Conservation (phyloP, 2,329 filamentous ascomycete species). For the Reticulascus tulasneorum region DNA sequence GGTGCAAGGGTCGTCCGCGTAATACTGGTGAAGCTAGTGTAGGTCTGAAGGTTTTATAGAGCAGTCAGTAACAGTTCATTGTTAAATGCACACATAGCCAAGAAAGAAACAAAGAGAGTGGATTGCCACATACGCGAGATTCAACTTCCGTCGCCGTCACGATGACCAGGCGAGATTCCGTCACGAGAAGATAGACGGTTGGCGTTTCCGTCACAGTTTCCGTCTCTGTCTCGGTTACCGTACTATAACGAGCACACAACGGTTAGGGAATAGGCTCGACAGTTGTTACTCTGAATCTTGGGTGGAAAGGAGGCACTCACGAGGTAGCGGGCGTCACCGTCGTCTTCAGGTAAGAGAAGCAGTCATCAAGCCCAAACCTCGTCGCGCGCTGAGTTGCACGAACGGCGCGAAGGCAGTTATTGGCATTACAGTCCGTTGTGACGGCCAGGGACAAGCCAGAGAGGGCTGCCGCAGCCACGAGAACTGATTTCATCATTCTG, state of each 20-base stretch:
- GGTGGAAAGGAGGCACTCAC: constrained; percentile 24
- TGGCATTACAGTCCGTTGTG: constrained; percentile 26
- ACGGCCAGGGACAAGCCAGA: constrained; percentile 14
- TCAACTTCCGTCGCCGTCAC: no score
- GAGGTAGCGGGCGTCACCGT: constrained; percentile 33
- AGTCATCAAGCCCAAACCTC: constrained; percentile 32
- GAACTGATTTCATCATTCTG: no score
- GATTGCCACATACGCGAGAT: no score
- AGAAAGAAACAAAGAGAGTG: no score
- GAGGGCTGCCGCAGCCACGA: background rate
- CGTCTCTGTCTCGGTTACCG: constrained; percentile 8
- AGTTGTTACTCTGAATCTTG: background rate
- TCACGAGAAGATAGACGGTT: constrained; percentile 4
- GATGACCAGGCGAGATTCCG: no score
- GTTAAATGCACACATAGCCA: no score
- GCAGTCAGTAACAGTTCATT: no score
- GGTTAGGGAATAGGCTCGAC: no score
- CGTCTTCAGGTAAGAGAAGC: constrained; percentile 33
- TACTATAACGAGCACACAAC: background rate
- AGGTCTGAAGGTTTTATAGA: no score
- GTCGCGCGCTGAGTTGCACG: no score
- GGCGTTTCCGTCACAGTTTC: constrained; percentile 4
- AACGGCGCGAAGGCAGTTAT: constrained; percentile 44
- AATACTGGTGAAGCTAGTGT: constrained; percentile 18
- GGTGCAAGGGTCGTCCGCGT: constrained; percentile 21